phyloP scores from a whole-genome alignment of 2,329 filamentous ascomycete species.

The Geosmithia morbida region DNA sequence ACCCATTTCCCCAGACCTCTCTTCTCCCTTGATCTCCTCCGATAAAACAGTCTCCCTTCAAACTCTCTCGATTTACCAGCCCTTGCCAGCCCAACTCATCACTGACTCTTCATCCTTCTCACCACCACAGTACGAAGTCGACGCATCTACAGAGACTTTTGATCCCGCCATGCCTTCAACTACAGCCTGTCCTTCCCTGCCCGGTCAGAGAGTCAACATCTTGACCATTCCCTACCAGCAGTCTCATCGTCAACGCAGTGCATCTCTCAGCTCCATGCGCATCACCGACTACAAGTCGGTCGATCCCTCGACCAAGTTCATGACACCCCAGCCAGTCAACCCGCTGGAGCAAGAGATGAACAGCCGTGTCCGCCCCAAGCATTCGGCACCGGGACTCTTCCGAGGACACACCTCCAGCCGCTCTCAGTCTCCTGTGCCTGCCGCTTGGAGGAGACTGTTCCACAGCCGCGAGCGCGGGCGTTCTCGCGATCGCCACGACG shows the following conservation, averaged over 20 bases:
- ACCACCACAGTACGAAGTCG: slow-evolving; percentile 61
- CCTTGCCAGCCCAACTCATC: slow-evolving; percentile 2
- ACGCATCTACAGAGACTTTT: slow-evolving; percentile 63
- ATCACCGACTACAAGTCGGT: slow-evolving; percentile 54
- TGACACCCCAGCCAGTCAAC: slow-evolving; percentile 43
- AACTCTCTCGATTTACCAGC: too few relatives aligned
- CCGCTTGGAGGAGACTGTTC: slow-evolving; percentile 37
- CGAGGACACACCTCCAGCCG: slow-evolving; percentile 25
- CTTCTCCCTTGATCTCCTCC: too few relatives aligned
- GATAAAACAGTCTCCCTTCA: too few relatives aligned
- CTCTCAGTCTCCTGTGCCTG: slow-evolving; percentile 32
- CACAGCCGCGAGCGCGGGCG: slow-evolving; percentile 20
- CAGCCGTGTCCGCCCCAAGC: slow-evolving; percentile 4
- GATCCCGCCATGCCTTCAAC: slow-evolving; percentile 62
- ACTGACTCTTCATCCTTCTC: slow-evolving; percentile 2
- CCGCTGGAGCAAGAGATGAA: slow-evolving; percentile 8
- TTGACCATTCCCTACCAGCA: slow-evolving; percentile 66
- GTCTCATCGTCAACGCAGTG: slow-evolving; percentile 43
- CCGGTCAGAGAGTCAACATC: slow-evolving; percentile 77
- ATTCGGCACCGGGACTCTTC: slow-evolving; percentile 14
- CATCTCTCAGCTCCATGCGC: slow-evolving; percentile 47
- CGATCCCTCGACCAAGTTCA: slow-evolving; percentile 64
- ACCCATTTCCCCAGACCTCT: too few relatives aligned
- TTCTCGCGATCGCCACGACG: slow-evolving; percentile 12
- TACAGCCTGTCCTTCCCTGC: slow-evolving; percentile 69